Base-by-base conservation (phyloP, 2,329 filamentous ascomycete species). In the Aspergillus chevalieri region DNA sequence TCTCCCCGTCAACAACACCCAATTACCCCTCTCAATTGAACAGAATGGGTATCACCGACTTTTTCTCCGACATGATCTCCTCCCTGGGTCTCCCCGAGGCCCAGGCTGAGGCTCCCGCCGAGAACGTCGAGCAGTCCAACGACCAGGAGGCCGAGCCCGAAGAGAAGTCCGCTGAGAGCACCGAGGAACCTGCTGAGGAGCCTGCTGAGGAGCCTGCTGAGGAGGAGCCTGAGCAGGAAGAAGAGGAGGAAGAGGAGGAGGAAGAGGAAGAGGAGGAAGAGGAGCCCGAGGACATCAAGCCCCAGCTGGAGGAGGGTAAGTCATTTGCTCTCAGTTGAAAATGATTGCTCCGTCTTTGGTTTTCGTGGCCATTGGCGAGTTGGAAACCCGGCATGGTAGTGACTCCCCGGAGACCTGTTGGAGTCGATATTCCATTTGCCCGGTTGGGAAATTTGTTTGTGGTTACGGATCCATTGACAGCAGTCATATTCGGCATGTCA, bases 301-400 rank as follows among this genome's bases (percentile, higher is more conserved):
- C 91, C 55, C 81, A 82, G 72, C 75, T 97, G 55, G 87, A 95
- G 75, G 89, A 95, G 82, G 90, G 93, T 97, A 74, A 80, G 89
- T 84, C 47, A 43, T 14, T 47, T 43, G 33, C n/a, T 45, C 12
- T 34, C 15, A 14, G 12, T 15, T 41, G 17, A 15, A 15, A 42
- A 36, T 30, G 28, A 41, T 42, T 43, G 44, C 42, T 41, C 26
- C 12, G 9, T 30, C 4, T 30, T 48, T 38, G 43, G 9, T 43
- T 38, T 43, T 47, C 53, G 56, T 57, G 56, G 51, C 56, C 47
- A 59, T 49, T 47, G 39, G 12, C 6, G 26, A 30, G 9, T 30
- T 30, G 10, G 26, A 30, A 30, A 30, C 9, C 26, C 10, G 10
- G 26, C 26, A 9, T 30, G 9, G 10, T 12, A 30, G 10, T 30